phyloP scores from a whole-genome alignment of 257 asterid species.

The Ophiorrhiza pumila region DNA sequence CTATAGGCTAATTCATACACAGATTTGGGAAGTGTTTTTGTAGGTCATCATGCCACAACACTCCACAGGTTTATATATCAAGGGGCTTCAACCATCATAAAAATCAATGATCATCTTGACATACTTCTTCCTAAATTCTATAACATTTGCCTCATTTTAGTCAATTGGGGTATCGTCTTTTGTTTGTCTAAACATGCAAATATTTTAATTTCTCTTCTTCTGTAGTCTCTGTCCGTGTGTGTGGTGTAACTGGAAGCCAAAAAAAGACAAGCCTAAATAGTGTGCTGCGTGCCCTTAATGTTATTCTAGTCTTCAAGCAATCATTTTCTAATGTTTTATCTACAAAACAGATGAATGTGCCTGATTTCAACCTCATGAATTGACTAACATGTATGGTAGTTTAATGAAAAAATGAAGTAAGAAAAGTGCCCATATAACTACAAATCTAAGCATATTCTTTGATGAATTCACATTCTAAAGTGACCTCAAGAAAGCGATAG shows the following conservation, averaged over 20 bases:
- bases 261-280: constrained; percentile 32
- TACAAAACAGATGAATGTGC: constrained; percentile 19
- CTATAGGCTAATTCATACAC: no score
- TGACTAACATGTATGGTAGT: constrained; percentile 19
- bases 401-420: neutral
- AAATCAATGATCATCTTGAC: no score
- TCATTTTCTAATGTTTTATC: neutral
- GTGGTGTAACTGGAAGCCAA: constrained; percentile 3
- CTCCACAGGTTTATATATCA: neutral
- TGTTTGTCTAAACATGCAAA: neutral
- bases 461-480: constrained; percentile 15
- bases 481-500: constrained; percentile 14
- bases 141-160: neutral
- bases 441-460: constrained; percentile 35
- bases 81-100: neutral
- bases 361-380: constrained; percentile 21
- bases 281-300: constrained; percentile 65
- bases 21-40: neutral
- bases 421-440: constrained; percentile 17
- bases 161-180: neutral
- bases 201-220: neutral
- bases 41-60: neutral
- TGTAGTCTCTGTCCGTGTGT: neutral
- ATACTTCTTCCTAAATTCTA: neutral
- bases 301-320: constrained; percentile 25